A percentile compares a stretch with the other conserved stretches of the same genome.
These are phyloP conservation scores for Diutina siamensis DNA, from an alignment of 1,139 yeast species.

Conservation along the genomic window DNA sequence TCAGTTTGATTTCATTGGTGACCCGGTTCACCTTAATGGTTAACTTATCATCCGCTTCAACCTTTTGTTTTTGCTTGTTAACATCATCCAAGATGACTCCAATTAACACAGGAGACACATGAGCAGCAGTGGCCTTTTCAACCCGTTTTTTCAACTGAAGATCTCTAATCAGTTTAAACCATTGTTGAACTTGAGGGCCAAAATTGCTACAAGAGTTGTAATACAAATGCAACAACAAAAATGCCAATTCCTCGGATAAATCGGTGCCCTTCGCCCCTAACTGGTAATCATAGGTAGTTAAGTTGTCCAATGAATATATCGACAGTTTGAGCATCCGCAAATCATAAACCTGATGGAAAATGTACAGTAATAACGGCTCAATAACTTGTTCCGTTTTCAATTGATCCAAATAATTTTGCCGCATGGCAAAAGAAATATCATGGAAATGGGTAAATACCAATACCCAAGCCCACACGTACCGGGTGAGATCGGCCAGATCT, in stretches of 20 bases:
- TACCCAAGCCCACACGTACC: slow-evolving; percentile 62
- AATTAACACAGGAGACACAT: slow-evolving; percentile 56
- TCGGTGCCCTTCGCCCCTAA: slow-evolving; percentile 7
- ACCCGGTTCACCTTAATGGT: slow-evolving; percentile 50
- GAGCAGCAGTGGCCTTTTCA: slow-evolving; percentile 50
- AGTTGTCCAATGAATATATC: background rate
- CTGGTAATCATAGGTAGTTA: slow-evolving; percentile 7
- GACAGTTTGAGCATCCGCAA: slow-evolving; percentile 11
- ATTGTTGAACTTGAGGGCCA: slow-evolving; percentile 57
- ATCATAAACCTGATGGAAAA: slow-evolving; percentile 39
- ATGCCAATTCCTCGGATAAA: slow-evolving; percentile 17
- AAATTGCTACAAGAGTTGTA: slow-evolving; percentile 45
- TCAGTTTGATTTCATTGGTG: slow-evolving; percentile 61
- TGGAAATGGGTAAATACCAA: slow-evolving; percentile 52
- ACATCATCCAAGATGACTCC: slow-evolving; percentile 47
- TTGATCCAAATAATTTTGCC: slow-evolving; percentile 49
- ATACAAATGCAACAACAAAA: slow-evolving; percentile 41
- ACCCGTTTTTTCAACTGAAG: slow-evolving; percentile 43
- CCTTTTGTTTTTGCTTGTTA: background rate
- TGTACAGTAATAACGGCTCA: slow-evolving; percentile 33
- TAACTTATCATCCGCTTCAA: slow-evolving; percentile 40
- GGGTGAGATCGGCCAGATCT: slow-evolving; percentile 18
- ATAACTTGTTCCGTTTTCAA: slow-evolving; percentile 38
- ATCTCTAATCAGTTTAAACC: slow-evolving; percentile 59
- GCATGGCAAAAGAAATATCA: slow-evolving; percentile 52